Evolutionary conservation across 2,329 filamentous ascomycete genomes (phyloP).

Genomic region (Thermoascus crustaceus): DNA sequence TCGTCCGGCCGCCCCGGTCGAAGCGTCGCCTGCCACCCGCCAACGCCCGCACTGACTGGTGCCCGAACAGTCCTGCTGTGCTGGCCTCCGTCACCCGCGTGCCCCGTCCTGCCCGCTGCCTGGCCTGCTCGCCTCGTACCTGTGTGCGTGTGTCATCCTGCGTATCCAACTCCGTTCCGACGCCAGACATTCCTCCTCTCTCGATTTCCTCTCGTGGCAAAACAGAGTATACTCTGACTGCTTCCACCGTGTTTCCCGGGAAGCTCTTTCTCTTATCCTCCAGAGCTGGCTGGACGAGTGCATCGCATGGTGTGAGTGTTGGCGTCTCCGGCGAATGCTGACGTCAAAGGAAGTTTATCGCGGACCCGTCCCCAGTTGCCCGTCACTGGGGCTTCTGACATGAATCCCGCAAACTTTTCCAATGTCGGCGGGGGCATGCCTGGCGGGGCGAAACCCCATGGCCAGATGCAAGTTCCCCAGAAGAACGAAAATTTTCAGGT

Average conservation of each 20-base stretch:
- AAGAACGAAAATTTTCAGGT: constrained; percentile 28
- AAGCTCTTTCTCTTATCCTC: constrained; percentile 1
- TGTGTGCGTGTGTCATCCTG: too few relatives aligned
- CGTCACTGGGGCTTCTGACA: constrained; percentile 31
- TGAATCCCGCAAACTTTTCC: constrained; percentile 35
- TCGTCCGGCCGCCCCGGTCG: neutral
- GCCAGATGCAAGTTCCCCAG: constrained; percentile 22
- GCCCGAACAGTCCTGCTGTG: too few relatives aligned
- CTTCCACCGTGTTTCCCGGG: neutral
- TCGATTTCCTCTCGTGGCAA: too few relatives aligned
- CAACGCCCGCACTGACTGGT: too few relatives aligned
- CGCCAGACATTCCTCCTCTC: too few relatives aligned
- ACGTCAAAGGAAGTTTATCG: constrained; percentile 18
- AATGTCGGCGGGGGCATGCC: constrained; percentile 30
- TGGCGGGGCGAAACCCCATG: constrained; percentile 23
- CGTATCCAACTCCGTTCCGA: too few relatives aligned
- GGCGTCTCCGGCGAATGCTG: constrained; percentile 28
- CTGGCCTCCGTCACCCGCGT: neutral
- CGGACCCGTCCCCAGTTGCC: constrained; percentile 29
- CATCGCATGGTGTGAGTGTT: constrained; percentile 8
- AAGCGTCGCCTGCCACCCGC: neutral
- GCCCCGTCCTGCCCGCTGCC: neutral
- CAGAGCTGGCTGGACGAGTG: neutral
- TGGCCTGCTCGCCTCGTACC: too few relatives aligned
- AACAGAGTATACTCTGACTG: too few relatives aligned